A percentile compares a stretch with the other conserved stretches of the same genome.
Evolutionary conservation across 2,329 filamentous ascomycete species (phyloP).

Genomic region (Pseudopithomyces chartarum): DNA sequence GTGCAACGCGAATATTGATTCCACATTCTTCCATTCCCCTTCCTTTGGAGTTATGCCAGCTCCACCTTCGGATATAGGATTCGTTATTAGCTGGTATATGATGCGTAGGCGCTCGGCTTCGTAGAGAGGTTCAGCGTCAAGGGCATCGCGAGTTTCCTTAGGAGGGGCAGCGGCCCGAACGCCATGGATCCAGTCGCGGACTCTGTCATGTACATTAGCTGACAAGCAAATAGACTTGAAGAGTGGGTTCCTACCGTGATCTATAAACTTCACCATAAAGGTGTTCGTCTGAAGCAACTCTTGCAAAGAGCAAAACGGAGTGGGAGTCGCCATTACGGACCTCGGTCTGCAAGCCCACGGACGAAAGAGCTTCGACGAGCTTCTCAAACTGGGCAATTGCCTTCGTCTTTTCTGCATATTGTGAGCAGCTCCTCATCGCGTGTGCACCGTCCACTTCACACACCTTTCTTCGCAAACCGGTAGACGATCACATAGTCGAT

Average conservation of each 20-base stretch:
- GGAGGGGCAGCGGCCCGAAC: conserved; percentile 78
- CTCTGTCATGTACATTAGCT: conserved; percentile 53
- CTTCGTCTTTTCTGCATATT: conserved; percentile 63
- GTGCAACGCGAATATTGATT: conserved; percentile 56
- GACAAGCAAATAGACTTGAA: background rate
- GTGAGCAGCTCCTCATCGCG: conserved; percentile 13
- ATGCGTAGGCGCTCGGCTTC: conserved; percentile 88
- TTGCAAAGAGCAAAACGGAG: conserved; percentile 82
- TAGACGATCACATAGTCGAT: conserved; percentile 91
- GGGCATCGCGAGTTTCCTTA: conserved; percentile 70
- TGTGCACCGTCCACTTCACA: conserved; percentile 22
- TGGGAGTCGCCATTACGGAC: conserved; percentile 78
- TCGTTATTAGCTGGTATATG: conserved; percentile 75
- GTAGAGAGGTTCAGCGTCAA: conserved; percentile 76
- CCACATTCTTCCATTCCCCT: conserved; percentile 56
- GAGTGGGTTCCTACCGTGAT: conserved; percentile 61
- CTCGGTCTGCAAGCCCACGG: conserved; percentile 83
- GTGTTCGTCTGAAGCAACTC: conserved; percentile 74
- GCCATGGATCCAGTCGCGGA: conserved; percentile 93
- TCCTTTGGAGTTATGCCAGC: conserved; percentile 58
- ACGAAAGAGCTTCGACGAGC: conserved; percentile 74
- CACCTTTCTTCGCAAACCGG: conserved; percentile 71
- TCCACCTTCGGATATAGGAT: conserved; percentile 53
- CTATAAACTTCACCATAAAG: conserved; percentile 83
- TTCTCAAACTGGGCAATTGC: conserved; percentile 78